Base-by-base conservation (phyloP, 495 filamentous ascomycete genomes). In the Penicillium egyptiacum region DNA sequence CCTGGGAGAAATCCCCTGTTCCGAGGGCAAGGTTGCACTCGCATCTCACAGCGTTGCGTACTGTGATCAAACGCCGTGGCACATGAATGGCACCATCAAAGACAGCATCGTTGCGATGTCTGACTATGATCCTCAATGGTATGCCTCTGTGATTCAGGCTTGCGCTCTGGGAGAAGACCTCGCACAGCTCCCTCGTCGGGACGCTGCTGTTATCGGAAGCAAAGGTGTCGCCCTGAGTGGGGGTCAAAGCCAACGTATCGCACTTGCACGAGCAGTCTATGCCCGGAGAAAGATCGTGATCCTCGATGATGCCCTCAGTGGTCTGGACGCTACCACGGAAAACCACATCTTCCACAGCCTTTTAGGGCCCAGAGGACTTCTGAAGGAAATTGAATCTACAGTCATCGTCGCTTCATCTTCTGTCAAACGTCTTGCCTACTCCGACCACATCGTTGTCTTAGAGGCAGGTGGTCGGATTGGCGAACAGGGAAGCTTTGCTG, bases 161-260 rank as follows among this genome's bases (percentile, higher is more conserved):
- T 88, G 86, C 62, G 78, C 79, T 45, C 72, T 91, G 17, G 73
- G 74, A 5, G 70, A 77, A 44, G 86, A 88, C 64, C 66, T 88
- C 42, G 67, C 68, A 44, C 76, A 76, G 16, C 70, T 88, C 20
- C 79, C 82, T 4, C 66, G 74, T 12, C 83, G 80, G 0, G 83
- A 89, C 59, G 67, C 78, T 31, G 88, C 85, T 4, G 63, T 77
- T 3, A 78, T 87, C 55, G 88, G 86, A 9, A 85, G 80, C 70
- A 83, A 83, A 53, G 88, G 86, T 0, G 78, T 86, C 53, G 75
- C 78, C 4, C 73, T 91, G 9, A 85, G 81, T 59, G 86, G 86
- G 10, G 87, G 87, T 0, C 87, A 90, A 59, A 83, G 81, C 57
- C 86, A 89, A 60, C 75, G 86, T 3, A 76, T 89, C 53, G 76